phyloP scores from a whole-genome alignment of 2,329 filamentous ascomycete genomes.

The Pestalotiopsis sp. region DNA sequence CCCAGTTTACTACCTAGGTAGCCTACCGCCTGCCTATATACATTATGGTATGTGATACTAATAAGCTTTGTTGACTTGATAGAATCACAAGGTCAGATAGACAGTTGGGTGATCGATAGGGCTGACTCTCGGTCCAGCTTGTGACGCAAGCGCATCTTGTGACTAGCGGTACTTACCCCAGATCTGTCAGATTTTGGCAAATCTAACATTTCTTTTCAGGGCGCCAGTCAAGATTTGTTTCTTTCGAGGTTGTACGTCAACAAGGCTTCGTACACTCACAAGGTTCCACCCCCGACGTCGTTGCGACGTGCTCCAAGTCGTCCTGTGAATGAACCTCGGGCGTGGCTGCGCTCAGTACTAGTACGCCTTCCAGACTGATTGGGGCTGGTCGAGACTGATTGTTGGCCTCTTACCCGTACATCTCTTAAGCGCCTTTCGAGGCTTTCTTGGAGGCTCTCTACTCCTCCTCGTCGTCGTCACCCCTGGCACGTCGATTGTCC shows the following conservation, averaged over 20 bases:
- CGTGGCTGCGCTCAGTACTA: too few species aligned
- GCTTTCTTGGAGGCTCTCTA: not conserved
- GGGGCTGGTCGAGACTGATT: too few species aligned
- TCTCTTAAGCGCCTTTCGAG: too few species aligned
- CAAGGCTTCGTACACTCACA: not conserved
- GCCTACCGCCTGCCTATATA: too few species aligned
- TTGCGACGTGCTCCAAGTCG: too few species aligned
- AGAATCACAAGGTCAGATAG: not conserved
- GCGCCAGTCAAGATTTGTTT: not conserved
- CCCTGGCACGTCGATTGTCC: conserved; percentile 45
- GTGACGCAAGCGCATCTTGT: not conserved
- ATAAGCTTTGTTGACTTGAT: too few species aligned
- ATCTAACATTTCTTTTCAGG: not conserved
- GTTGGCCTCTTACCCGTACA: too few species aligned
- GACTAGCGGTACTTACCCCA: not conserved
- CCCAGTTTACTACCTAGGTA: not conserved
- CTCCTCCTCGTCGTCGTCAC: conserved; percentile 55
- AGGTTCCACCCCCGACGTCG: too few species aligned
- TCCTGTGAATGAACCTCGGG: too few species aligned
- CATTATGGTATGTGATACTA: too few species aligned
- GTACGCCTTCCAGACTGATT: too few species aligned
- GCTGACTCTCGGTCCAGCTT: not conserved
- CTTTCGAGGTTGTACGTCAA: not conserved
- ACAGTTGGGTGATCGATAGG: not conserved
- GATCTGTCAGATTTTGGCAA: not conserved